Conservation (phyloP, 441 rosid genomes). For the Gossypium gossypioides region DNA sequence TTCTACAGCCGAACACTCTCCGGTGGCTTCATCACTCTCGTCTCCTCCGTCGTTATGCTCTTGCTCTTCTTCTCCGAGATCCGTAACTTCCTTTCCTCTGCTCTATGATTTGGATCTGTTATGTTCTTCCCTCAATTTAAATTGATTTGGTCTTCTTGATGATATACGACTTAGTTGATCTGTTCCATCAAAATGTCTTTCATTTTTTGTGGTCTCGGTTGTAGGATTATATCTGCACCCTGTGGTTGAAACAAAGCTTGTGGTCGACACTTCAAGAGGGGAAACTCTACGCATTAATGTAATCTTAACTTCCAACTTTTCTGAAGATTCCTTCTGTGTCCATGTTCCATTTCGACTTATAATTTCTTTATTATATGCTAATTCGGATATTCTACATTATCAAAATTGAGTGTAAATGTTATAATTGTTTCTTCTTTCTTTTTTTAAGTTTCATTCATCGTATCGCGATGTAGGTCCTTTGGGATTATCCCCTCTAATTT, state of each 20-base stretch:
- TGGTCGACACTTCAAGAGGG: slow-evolving; percentile 89
- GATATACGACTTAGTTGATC: neutral
- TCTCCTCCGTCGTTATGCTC: slow-evolving; percentile 76
- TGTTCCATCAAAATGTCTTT: neutral
- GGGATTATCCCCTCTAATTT: neutral
- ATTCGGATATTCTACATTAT: neutral
- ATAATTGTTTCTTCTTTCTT: neutral
- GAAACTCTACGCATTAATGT: slow-evolving; percentile 81
- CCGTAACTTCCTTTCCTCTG: slow-evolving; percentile 31
- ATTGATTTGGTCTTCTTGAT: neutral
- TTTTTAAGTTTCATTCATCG: neutral
- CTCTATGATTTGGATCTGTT: neutral
- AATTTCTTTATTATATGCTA: neutral
- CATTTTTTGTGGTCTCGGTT: slow-evolving; percentile 13
- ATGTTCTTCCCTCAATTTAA: neutral
- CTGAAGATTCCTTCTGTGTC: neutral
- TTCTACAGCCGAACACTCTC: slow-evolving; percentile 85
- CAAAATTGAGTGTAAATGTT: neutral
- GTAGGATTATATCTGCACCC: slow-evolving; percentile 75
- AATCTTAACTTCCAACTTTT: slow-evolving; percentile 23
- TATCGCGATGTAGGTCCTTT: neutral
- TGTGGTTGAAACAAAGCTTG: slow-evolving; percentile 75
- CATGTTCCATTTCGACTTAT: neutral
- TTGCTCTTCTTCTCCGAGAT: slow-evolving; percentile 94
- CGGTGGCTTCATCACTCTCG: slow-evolving; percentile 79